These are phyloP conservation scores for Paraconiothyrium brasiliense DNA, from an alignment of 2,329 filamentous ascomycete species.

Conservation along the genomic window DNA sequence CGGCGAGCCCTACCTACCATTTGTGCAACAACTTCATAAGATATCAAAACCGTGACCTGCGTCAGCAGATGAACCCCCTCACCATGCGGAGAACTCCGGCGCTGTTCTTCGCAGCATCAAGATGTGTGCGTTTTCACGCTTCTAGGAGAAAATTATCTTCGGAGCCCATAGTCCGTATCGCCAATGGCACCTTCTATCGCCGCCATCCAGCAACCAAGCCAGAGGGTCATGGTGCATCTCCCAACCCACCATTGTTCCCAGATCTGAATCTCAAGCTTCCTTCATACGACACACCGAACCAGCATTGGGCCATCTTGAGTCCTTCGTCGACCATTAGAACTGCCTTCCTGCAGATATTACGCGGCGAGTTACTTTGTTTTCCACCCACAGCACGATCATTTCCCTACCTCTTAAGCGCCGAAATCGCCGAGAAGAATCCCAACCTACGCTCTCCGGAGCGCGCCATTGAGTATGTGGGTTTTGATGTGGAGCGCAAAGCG, in stretches of 20 bases:
- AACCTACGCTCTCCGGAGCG: conserved; percentile 67
- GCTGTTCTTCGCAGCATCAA: conserved; percentile 40
- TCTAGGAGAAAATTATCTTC: conserved; percentile 28
- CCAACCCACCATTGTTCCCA: conserved; percentile 78
- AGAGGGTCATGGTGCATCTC: conserved; percentile 51
- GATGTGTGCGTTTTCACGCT: conserved; percentile 30
- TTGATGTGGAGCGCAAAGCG: conserved; percentile 75
- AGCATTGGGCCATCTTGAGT: conserved; percentile 87
- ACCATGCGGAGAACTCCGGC: conserved; percentile 44
- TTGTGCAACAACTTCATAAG: conserved; percentile 18
- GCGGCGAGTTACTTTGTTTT: conserved; percentile 77
- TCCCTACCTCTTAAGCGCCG: conserved; percentile 76
- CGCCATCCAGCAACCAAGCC: conserved; percentile 66
- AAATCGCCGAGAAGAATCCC: conserved; percentile 62
- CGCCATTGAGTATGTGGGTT: conserved; percentile 90
- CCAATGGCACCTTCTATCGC: conserved; percentile 83
- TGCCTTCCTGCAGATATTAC: conserved; percentile 80
- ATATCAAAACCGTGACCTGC: conserved; percentile 15
- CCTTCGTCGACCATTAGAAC: conserved; percentile 82
- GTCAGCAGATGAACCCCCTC: conserved; percentile 19
- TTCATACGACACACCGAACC: conserved; percentile 58
- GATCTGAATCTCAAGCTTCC: conserved; percentile 76
- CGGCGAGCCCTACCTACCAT: conserved; percentile 21
- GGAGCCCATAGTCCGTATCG: conserved; percentile 43
- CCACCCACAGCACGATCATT: conserved; percentile 80